Percentiles rank a stretch among this genome's conserved stretches.
Conservation (phyloP, 2,329 filamentous ascomycete species). For the Xylaria sp. region DNA sequence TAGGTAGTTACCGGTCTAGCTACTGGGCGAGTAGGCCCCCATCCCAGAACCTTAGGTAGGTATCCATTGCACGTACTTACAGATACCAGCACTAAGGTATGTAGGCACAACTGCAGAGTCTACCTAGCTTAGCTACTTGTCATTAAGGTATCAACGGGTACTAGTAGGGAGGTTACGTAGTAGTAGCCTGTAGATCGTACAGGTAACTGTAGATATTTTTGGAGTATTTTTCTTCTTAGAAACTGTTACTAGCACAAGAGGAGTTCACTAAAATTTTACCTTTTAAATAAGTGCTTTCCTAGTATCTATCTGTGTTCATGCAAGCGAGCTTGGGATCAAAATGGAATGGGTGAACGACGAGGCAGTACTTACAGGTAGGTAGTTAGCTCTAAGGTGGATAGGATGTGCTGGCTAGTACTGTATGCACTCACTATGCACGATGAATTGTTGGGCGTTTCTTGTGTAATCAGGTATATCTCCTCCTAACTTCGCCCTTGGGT, state of each 20-base stretch:
- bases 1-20: background rate
- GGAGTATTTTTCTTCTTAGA: background rate
- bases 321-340: slow-evolving; percentile 19
- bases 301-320: slow-evolving; percentile 14
- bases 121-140: background rate
- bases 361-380: background rate
- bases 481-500: too few relatives aligned
- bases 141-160: too few relatives aligned
- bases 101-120: background rate
- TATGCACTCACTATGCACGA: slow-evolving; percentile 28
- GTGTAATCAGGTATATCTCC: background rate
- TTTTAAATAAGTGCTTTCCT: background rate
- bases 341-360: slow-evolving; percentile 12
- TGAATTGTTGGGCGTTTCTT: slow-evolving; percentile 32
- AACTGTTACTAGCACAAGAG: slow-evolving; percentile 1
- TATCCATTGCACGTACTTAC: background rate
- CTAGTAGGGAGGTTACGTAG: too few relatives aligned
- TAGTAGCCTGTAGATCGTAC: too few relatives aligned
- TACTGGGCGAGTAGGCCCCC: background rate
- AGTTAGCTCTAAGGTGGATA: slow-evolving; percentile 22
- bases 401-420: slow-evolving; percentile 30
- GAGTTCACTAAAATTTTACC: background rate
- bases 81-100: background rate
- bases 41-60: background rate
- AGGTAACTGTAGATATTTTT: background rate